Percentiles rank a stretch among this genome's conserved stretches.
phyloP scores from a whole-genome alignment of 495 filamentous ascomycete genomes.

The Penicillium samsonianum region DNA sequence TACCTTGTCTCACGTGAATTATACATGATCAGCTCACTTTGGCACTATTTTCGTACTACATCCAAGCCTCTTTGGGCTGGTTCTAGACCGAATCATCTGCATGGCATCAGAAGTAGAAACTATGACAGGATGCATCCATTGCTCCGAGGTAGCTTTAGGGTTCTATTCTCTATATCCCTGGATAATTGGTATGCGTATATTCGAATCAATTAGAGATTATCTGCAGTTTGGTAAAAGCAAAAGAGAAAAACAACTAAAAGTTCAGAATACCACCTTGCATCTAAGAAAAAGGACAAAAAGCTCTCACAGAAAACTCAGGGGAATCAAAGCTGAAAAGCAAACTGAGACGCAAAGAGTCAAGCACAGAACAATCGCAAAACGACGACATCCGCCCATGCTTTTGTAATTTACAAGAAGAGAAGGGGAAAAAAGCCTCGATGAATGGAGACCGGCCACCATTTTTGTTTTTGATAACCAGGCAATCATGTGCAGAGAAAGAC shows the following conservation, averaged over 20 bases:
- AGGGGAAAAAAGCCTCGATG: slow-evolving; percentile 13
- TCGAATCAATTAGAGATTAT: slow-evolving; percentile 24
- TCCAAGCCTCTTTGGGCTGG: neutral
- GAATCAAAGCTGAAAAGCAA: slow-evolving; percentile 27
- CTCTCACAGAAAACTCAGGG: slow-evolving; percentile 21
- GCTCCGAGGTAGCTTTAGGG: neutral
- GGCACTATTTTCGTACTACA: neutral
- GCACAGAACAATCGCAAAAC: slow-evolving; percentile 25
- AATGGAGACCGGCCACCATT: slow-evolving; percentile 18
- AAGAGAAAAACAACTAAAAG: slow-evolving; percentile 10
- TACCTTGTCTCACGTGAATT: neutral
- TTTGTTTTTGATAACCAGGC: slow-evolving; percentile 20
- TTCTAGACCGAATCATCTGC: slow-evolving; percentile 15
- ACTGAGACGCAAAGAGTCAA: slow-evolving; percentile 26
- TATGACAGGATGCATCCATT: neutral
- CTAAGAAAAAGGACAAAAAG: slow-evolving; percentile 22
- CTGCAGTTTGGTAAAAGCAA: slow-evolving; percentile 19
- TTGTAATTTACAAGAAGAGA: slow-evolving; percentile 46
- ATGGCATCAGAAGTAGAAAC: slow-evolving; percentile 16
- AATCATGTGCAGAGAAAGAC: slow-evolving; percentile 19
- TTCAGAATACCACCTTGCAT: slow-evolving; percentile 27
- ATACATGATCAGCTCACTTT: neutral
- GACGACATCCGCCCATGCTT: slow-evolving; percentile 43
- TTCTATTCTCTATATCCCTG: neutral
- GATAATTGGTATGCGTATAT: neutral